phyloP scores from a whole-genome alignment of 805 yeast species.

The Myxozyma sirexii region DNA sequence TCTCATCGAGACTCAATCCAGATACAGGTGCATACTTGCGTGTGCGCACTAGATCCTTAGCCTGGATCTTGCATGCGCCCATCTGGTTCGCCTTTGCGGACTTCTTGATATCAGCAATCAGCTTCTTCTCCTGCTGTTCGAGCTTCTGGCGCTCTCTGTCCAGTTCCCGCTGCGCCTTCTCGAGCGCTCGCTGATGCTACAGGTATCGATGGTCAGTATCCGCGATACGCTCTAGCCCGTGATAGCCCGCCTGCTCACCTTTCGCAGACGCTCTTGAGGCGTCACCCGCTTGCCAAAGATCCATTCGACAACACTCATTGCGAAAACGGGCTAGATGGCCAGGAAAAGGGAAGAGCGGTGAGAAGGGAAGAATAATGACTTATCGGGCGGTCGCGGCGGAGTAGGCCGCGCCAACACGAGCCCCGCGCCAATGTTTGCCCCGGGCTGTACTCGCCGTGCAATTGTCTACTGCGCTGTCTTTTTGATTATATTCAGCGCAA shows the following conservation, averaged over 20 bases:
- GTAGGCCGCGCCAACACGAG: conserved; percentile 12
- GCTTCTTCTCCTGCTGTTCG: conserved; percentile 88
- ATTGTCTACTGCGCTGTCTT: too few species aligned
- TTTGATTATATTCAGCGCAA: too few species aligned
- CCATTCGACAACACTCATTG: conserved; percentile 82
- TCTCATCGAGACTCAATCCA: too few species aligned
- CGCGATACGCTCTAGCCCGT: not conserved
- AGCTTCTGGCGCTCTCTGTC: conserved; percentile 84
- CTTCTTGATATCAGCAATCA: conserved; percentile 82
- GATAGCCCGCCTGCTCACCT: conserved; percentile 42
- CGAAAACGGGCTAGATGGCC: not conserved
- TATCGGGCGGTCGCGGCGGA: conserved; percentile 1
- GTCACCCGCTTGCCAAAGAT: conserved; percentile 90
- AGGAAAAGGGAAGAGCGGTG: not conserved
- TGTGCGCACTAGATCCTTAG: conserved; percentile 91
- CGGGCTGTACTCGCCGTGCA: too few species aligned
- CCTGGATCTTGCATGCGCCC: conserved; percentile 89
- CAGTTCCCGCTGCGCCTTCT: conserved; percentile 90
- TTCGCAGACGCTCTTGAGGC: conserved; percentile 92
- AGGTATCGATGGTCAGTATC: not conserved
- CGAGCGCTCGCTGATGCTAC: conserved; percentile 89
- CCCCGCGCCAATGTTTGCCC: not conserved
- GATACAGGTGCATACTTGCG: conserved; percentile 46
- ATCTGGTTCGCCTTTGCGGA: conserved; percentile 89
- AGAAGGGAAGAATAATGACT: not conserved